Evolutionary conservation across 345 rosid genomes (phyloP), one percentile per base, ranked within the genome.

Genomic region (Citrus unshiu): DNA sequence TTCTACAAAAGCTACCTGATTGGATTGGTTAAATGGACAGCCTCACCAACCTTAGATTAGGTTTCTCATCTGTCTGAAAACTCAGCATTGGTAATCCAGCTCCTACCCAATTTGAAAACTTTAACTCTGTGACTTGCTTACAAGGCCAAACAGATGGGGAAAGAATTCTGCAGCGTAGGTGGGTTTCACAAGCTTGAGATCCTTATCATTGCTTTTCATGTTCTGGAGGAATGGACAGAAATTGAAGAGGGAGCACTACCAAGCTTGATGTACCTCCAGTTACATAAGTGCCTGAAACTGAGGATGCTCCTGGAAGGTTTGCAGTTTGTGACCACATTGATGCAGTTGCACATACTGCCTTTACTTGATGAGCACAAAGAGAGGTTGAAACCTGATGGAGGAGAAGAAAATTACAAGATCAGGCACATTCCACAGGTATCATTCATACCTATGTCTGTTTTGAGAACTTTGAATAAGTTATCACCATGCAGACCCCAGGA

Each of bases 221-320:
- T 70, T 51, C 80, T 85, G 35, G 85, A 87, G 73, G 84, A 83
- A 64, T 81, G 83, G 86, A 80, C 81, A 61, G 87, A 87, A 73
- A 61, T 85, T 67, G 84, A 85, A 80, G 83, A 85, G 32, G 88
- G 84, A 83, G 88, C 85, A 40, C 72, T 83, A 29, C 87, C 85
- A 29, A 80, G 83, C 69, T 77, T 87, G 74, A 69, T 73, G 27
- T 75, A 66, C 46, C 86, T 87, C 76, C 81, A 72, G 59, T 29
- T 83, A 34, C 90, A 80, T 51, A 77, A 76, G 73, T 87, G 88
- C 76, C 67, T 22, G 64, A 8, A 54, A 18, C 77, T 80, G 61
- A 80, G 78, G 79, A 83, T 80, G 84, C 87, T 83, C 57, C 85
- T 86, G 14, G 90, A 87, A 71, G 88, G 85, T 35, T 70, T 87